Base-by-base conservation (phyloP, 805 yeast genomes). In the Candida dajiaensis region DNA sequence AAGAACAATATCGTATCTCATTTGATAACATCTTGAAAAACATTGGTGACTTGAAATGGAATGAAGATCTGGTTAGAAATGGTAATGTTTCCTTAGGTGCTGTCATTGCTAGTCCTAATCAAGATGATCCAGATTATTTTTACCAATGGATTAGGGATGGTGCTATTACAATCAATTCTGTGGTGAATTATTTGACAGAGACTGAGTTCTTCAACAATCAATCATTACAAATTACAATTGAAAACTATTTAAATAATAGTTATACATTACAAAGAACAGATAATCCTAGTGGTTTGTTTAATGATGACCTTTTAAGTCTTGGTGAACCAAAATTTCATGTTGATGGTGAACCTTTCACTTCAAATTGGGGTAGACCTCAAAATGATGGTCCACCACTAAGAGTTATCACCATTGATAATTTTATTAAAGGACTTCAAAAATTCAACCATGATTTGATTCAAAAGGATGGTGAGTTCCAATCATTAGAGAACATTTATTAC, bases 291-390 rank as follows among this genome's bases (percentile, higher is more conserved):
- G 97, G 97, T 0, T 59, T 63, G 2, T 78, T 78, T 25, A 63
- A 53, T 52, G 64, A 68, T 11, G 62, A 68, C 15, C 68, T 75
- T 41, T 64, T 65, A 9, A 89, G 87, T 2, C 70, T 90, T 29
- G 98, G 97, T 2, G 98, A 92, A 62, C 97, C 98, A 8, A 92
- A 92, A 63, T 92, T 85, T 60, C 63, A 73, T 61, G 78, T 81
- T 4, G 77, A 88, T 60, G 82, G 84, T 21, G 56, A 78, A 0
- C 71, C 85, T 1, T 92, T 85, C 57, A 63, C 64, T 6, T 81
- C 69, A 2, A 62, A 69, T 31, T 92, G 98, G 98, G 98, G 98
- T 2, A 73, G 98, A 55, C 98, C 98, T 1, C 98, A 92, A 66
- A 76, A 89, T 49, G 98, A 92, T 63, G 98, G 98, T 0, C 97